phyloP scores from a whole-genome alignment of 202 grass and related monocot species.

The Eragrostis tef region DNA sequence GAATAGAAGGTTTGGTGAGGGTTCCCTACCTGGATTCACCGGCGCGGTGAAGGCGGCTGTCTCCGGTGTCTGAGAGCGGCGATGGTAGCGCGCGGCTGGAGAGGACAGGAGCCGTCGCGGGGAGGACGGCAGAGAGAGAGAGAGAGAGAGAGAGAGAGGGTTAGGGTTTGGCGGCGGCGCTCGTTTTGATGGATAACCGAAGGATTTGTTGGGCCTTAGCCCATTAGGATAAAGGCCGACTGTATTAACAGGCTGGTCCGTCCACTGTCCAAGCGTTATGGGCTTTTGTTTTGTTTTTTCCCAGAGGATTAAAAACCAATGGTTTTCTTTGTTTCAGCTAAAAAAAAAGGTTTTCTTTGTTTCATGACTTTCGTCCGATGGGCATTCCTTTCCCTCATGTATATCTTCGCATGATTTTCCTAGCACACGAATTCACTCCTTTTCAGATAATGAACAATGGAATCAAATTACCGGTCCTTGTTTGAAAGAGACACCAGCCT shows the following conservation, averaged over 20 bases:
- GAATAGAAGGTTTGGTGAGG: background rate
- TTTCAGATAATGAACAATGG: too few relatives aligned
- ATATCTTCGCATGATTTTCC: too few relatives aligned
- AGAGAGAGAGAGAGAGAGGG: background rate
- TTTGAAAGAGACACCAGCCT: too few relatives aligned
- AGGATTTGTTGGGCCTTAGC: background rate
- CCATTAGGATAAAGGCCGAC: background rate
- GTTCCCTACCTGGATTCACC: background rate
- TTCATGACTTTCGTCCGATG: too few relatives aligned
- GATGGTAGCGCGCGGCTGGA: background rate
- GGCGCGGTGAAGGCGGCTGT: background rate
- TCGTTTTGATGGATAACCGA: conserved; percentile 16
- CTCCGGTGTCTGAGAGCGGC: background rate
- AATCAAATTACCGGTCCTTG: too few relatives aligned
- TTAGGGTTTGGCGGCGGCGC: conserved; percentile 26
- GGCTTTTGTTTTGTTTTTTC: too few relatives aligned
- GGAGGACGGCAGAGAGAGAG: background rate
- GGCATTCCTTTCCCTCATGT: too few relatives aligned
- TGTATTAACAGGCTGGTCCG: background rate
- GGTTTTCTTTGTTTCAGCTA: too few relatives aligned
- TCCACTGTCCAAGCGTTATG: background rate
- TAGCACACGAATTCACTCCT: too few relatives aligned
- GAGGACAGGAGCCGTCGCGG: conserved; percentile 26
- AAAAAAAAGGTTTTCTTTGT: too few relatives aligned
- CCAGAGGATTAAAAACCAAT: too few relatives aligned